Percentiles rank a stretch among this genome's conserved stretches.
These are phyloP conservation scores for Daldinia eschscholtzii DNA, from an alignment of 2,329 filamentous ascomycete genomes.

Conservation along the genomic window DNA sequence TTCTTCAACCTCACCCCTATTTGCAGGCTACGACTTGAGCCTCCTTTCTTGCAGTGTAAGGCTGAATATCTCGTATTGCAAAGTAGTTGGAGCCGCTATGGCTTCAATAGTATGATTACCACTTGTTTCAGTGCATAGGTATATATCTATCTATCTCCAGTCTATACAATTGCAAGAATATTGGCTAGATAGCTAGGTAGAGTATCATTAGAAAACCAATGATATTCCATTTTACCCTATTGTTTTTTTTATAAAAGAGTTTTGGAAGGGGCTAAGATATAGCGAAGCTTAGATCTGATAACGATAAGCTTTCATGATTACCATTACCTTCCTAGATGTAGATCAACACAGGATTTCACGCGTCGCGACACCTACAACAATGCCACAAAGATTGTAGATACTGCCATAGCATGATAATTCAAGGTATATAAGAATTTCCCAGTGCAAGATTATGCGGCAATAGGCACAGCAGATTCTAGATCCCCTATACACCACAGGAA, in stretches of 20 bases:
- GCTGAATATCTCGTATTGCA: not conserved
- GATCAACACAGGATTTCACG: slow-evolving; percentile 4
- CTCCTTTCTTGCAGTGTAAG: not conserved
- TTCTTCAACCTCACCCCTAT: not conserved
- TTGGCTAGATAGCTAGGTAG: not conserved
- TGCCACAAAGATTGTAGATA: not conserved
- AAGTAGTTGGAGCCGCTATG: not conserved
- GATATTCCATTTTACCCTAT: not conserved
- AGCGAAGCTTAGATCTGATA: not conserved
- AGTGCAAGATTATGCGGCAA: no score
- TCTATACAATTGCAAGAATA: not conserved
- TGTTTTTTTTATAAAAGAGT: not conserved
- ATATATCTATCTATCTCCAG: not conserved
- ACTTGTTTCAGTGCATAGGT: not conserved
- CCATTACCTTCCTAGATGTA: not conserved
- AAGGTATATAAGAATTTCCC: no score
- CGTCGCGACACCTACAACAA: not conserved
- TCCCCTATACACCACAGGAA: no score
- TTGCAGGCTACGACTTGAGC: not conserved
- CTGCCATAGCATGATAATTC: no score
- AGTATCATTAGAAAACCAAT: not conserved
- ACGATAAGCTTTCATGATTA: not conserved
- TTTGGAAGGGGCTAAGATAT: not conserved
- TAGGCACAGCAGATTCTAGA: not conserved
- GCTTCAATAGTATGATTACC: not conserved